phyloP scores from a whole-genome alignment of 2,329 filamentous ascomycete species.

The Fusarium mundagurra region DNA sequence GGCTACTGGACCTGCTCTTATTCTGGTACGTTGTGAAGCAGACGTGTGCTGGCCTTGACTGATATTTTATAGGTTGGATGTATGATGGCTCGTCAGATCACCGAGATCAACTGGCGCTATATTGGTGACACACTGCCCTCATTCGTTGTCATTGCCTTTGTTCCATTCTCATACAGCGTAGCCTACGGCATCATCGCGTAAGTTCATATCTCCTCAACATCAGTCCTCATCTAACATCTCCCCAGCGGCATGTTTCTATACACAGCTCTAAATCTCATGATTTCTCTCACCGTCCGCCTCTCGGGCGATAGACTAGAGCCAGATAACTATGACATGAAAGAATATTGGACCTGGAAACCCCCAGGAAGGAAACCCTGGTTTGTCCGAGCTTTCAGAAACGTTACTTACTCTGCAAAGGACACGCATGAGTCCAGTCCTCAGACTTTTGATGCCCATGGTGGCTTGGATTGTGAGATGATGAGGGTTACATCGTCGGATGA shows the following conservation, averaged over 20 bases:
- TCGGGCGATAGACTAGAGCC: slow-evolving; percentile 26
- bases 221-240: accelerated
- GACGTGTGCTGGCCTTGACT: not conserved
- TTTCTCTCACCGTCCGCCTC: slow-evolving; percentile 14
- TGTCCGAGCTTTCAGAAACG: slow-evolving; percentile 7
- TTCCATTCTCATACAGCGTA: slow-evolving; percentile 87
- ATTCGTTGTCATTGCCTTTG: slow-evolving; percentile 79
- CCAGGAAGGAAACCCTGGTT: slow-evolving; percentile 28
- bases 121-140: slow-evolving; percentile 81
- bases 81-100: slow-evolving; percentile 79
- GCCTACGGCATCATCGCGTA: slow-evolving; percentile 79
- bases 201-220: not conserved
- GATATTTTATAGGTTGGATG: slow-evolving; percentile 64
- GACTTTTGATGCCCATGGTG: not conserved
- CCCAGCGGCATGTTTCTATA: slow-evolving; percentile 32
- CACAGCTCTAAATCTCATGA: slow-evolving; percentile 17
- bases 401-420: not conserved
- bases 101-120: slow-evolving; percentile 85
- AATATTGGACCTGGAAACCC: slow-evolving; percentile 38
- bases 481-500: slow-evolving; percentile 13
- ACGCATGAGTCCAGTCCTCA: not conserved
- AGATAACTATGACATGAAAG: slow-evolving; percentile 33
- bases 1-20: slow-evolving; percentile 80
- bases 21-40: slow-evolving; percentile 56
- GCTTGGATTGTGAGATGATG: slow-evolving; percentile 24